Base-by-base conservation (phyloP, 1,284 basidiomycete species). In the Ustilago sp. region DNA sequence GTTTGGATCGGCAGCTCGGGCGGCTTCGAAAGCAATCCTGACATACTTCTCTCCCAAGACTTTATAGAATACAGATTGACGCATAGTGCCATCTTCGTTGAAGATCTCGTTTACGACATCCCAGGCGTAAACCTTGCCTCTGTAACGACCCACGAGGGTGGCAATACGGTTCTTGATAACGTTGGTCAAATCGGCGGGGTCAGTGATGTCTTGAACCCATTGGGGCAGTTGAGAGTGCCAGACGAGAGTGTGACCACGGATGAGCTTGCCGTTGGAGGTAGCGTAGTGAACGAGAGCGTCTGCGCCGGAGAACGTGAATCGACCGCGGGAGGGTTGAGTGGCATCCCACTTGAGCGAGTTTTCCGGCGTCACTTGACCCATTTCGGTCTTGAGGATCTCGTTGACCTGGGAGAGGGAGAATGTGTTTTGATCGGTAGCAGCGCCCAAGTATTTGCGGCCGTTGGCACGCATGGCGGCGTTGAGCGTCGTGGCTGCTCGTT, bases 311-410 rank as follows among this genome's bases (percentile, higher is more conserved):
- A 55, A 70, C 4, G 45, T 61, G 32, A 65, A 70, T 19, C 53
- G 41, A 7, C 63, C 68, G 6, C 68, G 61, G 0, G 31, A 32
- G 6, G 67, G 67, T 38, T 69, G 45, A 5, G 61, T 69, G 2
- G 60, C 60, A 12, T 63, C 67, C 67, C 67, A 69, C 54, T 69
- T 69, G 62, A 69, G 64, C 47, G 53, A 57, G 41, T 69, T 69
- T n/a, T 64, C 68, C 7, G 68, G 68, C 0, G 68, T 69, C 5
- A 69, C 52, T 4, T 19, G n/a, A 1, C 62, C 68, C 32, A 69
- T 32, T 4, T 69, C 58, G 23, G 45, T 17, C 39, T 60, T 57
- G 58, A 69, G 52, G 53, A 60, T 69, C 32, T n/a, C 32, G 38
- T 28, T 19, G 47, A 60, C 32, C 8, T 56, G 47, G 2, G 47